Percentiles rank a stretch among this genome's conserved stretches.
Conservation (phyloP, 306 rosid genomes). For the Pterocarpus macrocarpus region DNA sequence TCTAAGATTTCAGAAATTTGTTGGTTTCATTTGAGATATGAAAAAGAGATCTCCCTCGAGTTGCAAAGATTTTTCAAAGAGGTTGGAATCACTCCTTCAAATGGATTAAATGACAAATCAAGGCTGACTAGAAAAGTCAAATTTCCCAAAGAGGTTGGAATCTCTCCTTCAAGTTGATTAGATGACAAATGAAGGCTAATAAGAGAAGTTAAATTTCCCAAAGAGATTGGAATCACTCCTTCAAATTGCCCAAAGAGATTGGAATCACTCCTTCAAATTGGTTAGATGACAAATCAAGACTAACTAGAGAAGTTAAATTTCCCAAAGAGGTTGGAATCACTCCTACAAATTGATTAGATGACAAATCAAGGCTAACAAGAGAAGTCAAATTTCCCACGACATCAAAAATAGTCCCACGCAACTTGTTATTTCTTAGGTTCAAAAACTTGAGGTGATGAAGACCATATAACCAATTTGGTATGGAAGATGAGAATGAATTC, state of each 20-base stretch:
- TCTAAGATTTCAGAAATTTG: conserved; percentile 10
- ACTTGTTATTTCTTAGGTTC: fast-evolving
- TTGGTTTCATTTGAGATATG: background rate
- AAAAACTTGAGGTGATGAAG: conserved; percentile 32
- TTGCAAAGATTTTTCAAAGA: conserved; percentile 36
- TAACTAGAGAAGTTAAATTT: too few species aligned
- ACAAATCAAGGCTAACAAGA: too few species aligned
- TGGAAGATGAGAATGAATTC: too few species aligned
- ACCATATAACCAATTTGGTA: background rate
- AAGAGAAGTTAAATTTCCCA: too few species aligned
- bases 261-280: too few species aligned
- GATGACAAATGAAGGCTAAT: too few species aligned
- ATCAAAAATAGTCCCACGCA: background rate
- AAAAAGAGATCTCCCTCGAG: conserved; percentile 22
- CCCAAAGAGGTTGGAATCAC: too few species aligned
- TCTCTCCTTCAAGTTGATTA: too few species aligned
- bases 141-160: conserved; percentile 6
- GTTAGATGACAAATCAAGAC: too few species aligned
- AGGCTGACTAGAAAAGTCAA: background rate
- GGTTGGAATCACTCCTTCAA: conserved; percentile 6
- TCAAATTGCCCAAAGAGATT: too few species aligned
- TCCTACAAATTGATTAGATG: too few species aligned
- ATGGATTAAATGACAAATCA: background rate
- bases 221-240: too few species aligned
- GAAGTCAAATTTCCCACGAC: background rate